phyloP scores from a whole-genome alignment of 2,329 filamentous ascomycete species.

The Xylariaceae sp. region DNA sequence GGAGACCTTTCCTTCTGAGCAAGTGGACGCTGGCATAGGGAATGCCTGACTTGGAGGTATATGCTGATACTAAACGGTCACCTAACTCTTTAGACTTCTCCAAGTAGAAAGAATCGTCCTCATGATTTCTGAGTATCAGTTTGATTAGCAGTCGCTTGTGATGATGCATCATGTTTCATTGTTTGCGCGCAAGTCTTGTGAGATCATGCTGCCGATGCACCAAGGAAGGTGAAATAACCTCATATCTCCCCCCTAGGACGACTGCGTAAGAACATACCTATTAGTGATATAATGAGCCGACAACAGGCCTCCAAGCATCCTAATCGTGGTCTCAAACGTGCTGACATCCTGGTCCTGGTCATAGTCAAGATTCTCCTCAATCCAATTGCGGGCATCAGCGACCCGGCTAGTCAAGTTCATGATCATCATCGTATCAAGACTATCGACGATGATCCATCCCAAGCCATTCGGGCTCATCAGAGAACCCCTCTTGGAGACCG shows the following conservation, averaged over 20 bases:
- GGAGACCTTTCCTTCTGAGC: constrained; percentile 65
- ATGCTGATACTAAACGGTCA: constrained; percentile 77
- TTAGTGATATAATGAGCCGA: constrained; percentile 86
- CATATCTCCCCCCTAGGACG: no score
- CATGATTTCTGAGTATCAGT: neutral
- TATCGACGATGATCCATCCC: constrained; percentile 95
- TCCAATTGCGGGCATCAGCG: constrained; percentile 78
- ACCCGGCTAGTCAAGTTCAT: constrained; percentile 90
- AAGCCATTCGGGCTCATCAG: constrained; percentile 83
- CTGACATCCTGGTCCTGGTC: constrained; percentile 91
- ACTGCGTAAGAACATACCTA: neutral
- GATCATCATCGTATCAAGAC: constrained; percentile 89
- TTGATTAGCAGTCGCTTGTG: neutral
- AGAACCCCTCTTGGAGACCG: constrained; percentile 65
- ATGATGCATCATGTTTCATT: no score
- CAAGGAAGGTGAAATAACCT: no score
- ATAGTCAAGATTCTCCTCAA: constrained; percentile 71
- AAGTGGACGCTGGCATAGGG: constrained; percentile 87
- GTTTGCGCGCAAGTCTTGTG: no score
- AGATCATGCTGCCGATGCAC: no score
- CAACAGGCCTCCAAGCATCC: constrained; percentile 87
- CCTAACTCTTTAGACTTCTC: constrained; percentile 90
- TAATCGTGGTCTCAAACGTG: constrained; percentile 93
- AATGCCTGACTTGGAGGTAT: constrained; percentile 76
- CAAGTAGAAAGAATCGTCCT: constrained; percentile 74